Evolutionary conservation across 192 early-diverging fungal species (phyloP), one percentile per base, ranked within the genome.

Genomic region (Dissophora ornata): DNA sequence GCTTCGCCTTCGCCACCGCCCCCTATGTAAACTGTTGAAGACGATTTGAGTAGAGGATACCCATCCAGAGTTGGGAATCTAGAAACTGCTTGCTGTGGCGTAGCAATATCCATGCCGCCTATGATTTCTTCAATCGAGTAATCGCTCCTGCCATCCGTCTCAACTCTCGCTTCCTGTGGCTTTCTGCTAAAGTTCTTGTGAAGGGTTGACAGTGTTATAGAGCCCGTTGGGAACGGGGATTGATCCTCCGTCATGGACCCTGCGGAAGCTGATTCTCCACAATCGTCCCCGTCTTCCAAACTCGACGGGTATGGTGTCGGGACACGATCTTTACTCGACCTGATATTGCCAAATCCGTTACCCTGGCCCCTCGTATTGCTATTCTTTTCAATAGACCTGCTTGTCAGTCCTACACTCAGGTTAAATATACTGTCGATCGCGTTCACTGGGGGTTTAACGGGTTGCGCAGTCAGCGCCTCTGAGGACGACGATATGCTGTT

Each of bases 271-370:
- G 66, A 68, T 3, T 33, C 10, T 4, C 8, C 38, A 42, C 34
- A 34, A 40, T 68, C 66, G 11, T 38, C 48, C 3, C 13, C 29
- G 4, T 45, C 38, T 8, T 50, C 55, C 0, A 52, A 13, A 25
- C 53, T 63, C 6, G 24, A 9, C 22, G 69, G 69, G 12, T 73
- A 73, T 1, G 69, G 69, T 2, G 69, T 73, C 11, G 69, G 69
- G 0, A 30, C 45, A 4, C 69, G 42, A 11, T 73, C 29, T 33
- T 57, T 62, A 5, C 54, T 44, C 18, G 45, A 52, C 16, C 29
- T 19, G 22, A 3, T 46, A 18, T 36, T 45, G n/a, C 22, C 33
- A 1, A n/a, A 16, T n/a, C 12, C 18, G 18, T 45, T n/a, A n/a
- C 18, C 18, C 10, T 45, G n/a, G 9, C 44, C 44, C 10, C 9